Evolutionary conservation across 2,329 filamentous ascomycete species (phyloP), one percentile per base, ranked within the genome.

Genomic region (Fusarium sp.): DNA sequence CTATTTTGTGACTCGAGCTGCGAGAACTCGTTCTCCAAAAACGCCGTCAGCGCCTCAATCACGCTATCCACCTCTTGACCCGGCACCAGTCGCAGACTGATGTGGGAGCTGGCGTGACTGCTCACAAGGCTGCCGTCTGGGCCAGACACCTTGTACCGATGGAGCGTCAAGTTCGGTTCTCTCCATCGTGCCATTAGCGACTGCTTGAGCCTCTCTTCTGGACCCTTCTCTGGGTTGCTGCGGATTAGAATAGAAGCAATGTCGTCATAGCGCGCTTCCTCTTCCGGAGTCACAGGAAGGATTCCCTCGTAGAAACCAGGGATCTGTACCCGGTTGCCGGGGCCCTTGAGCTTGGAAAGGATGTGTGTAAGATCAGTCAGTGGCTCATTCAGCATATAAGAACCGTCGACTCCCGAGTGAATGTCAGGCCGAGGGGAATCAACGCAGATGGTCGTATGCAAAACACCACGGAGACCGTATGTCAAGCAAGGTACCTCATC

Each of bases 361-460:
- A 98, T 86, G 71, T 93, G 88, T 4, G 97, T 95, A 2, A 99
- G 87, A 80, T 99, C 96, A 44, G 97, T 97, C 10, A 98, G 86
- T 1, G 96, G 94, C 80, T 99, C 96, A 68, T 98, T 94, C 69
- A 96, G 90, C 83, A 97, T 89, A 70, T 93, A 91, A 69, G 95
- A 98, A 42, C 96, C 96, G 78, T 98, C 96, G n/a, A 99, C 96
- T 78, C 96, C 96, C 70, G 94, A 97, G 82, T 99, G 96, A 2
- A 97, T 88, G 82, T 99, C 96, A 0, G 95, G 95, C 71, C 94
- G 91, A 60, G 91, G 90, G 66, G 95, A 97, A 73, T 97, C 92
- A 29, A 99, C 91, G 70, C 95, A 93, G 7, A 98, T 89, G 0
- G 94, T 98, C 6, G 95, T 96, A 80, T 98, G 96, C 24, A 99